These are phyloP conservation scores for Phylloboletellus chloephorus DNA, from an alignment of 1,284 basidiomycete genomes.

Conservation along the genomic window DNA sequence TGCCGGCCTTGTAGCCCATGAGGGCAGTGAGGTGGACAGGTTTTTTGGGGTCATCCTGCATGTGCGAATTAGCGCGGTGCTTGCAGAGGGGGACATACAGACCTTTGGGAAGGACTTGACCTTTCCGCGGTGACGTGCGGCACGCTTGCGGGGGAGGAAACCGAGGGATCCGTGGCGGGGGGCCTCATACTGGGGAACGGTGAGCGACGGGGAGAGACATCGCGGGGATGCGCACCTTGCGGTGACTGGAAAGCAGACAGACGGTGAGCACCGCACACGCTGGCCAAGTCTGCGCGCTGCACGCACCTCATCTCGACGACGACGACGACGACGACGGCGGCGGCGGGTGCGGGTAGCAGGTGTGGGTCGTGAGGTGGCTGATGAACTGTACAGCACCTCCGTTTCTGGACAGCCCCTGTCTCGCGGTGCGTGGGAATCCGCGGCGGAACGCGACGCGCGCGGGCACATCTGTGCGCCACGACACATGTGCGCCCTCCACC, in stretches of 20 bases:
- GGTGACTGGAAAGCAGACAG: conserved; percentile 42
- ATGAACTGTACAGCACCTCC: conserved; percentile 28
- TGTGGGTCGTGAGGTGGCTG: conserved; percentile 30
- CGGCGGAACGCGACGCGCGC: too few species aligned
- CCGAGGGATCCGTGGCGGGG: conserved; percentile 93
- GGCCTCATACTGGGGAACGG: conserved; percentile 74
- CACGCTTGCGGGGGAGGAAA: conserved; percentile 91
- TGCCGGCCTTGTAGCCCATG: conserved; percentile 99
- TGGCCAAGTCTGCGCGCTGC: background rate
- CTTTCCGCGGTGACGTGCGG: conserved; percentile 94
- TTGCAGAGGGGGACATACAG: conserved; percentile 17
- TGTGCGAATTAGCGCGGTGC: conserved; percentile 6
- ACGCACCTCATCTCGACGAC: conserved; percentile 30
- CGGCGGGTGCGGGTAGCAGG: conserved; percentile 15
- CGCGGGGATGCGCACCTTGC: conserved; percentile 45
- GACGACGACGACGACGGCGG: conserved; percentile 4
- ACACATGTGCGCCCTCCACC: too few species aligned
- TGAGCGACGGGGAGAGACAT: conserved; percentile 16
- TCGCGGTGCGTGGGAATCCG: too few species aligned
- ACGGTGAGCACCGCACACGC: conserved; percentile 12
- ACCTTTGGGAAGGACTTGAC: conserved; percentile 98
- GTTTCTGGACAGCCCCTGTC: conserved; percentile 21
- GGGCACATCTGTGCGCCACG: too few species aligned
- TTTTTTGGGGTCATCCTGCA: conserved; percentile 98
- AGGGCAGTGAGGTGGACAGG: conserved; percentile 97